Evolutionary conservation across 306 rosid genomes (phyloP).

Genomic region (Alnus glutinosa): DNA sequence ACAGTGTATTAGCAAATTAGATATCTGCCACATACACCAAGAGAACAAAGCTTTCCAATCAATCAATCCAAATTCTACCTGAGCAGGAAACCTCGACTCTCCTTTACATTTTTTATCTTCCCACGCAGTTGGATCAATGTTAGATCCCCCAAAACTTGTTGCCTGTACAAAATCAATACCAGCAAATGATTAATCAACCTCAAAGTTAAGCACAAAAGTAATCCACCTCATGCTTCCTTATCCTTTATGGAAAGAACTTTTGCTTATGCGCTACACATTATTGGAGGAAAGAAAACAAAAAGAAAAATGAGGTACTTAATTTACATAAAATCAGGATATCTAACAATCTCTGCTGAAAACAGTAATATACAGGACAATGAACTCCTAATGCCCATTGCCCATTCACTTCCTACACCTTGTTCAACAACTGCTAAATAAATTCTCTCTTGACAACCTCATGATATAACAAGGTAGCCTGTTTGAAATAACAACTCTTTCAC

Average conservation of each 20-base stretch:
- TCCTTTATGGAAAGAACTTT: not conserved
- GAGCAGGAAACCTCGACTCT: constrained; percentile 98
- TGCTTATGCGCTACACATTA: not conserved
- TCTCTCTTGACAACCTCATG: not conserved
- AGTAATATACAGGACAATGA: not conserved
- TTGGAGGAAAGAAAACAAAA: not conserved
- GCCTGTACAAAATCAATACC: constrained; percentile 57
- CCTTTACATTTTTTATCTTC: constrained; percentile 99
- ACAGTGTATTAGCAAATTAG: not conserved
- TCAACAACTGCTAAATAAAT: not conserved
- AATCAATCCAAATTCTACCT: constrained; percentile 53
- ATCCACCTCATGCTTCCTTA: not conserved
- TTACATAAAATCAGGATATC: not conserved
- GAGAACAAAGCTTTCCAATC: not conserved
- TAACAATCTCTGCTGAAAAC: not conserved
- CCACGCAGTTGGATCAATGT: constrained; percentile 99
- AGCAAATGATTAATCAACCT: constrained; percentile 17
- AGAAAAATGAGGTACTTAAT: not conserved
- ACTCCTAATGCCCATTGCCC: not conserved
- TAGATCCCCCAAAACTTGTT: constrained; percentile 95
- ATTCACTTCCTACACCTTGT: not conserved
- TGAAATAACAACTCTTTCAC: no score
- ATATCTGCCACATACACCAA: constrained; percentile 11
- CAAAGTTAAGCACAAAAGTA: not conserved
- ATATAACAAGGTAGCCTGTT: no score